Evolutionary conservation across 495 filamentous ascomycete species (phyloP), one percentile per base, ranked within the genome.

Genomic region (Pseudotulostoma volvatum): DNA sequence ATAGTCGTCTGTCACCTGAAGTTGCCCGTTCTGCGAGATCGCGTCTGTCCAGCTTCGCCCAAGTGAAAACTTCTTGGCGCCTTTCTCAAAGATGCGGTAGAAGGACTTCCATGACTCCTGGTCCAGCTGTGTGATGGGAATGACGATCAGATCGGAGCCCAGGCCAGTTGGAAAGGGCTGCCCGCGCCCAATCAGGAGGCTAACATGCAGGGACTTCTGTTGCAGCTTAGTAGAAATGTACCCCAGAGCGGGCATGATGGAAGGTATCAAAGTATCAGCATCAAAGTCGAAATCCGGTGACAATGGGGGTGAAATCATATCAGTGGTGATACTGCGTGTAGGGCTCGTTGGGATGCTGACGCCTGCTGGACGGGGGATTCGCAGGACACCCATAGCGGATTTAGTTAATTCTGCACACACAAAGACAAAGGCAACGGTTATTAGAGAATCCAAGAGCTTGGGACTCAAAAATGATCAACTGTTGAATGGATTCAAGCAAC

Each of bases 201-300:
- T 63, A 41, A 68, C 55, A 20, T 68, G 60, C 46, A 69, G 58
- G 38, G 56, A 56, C 42, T 53, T 56, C 47, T 66, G 57, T 39
- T 60, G 53, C 0, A 71, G 52, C 38, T 64, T 68, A 36, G 45
- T 46, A 33, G 67, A 68, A 36, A 71, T 63, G 40, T 66, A 68
- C 20, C 64, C 61, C 9, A 71, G 51, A 8, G 61, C 62, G 4
- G 67, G 67, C 17, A 68, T 35, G 39, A 62, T 56, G 5, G 61
- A 62, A 1, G 58, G 54, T 4, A 54, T 52, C 3, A 64, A 46
- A 4, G 53, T 58, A 33, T 63, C 63, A 5, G 63, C 49, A 41
- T 67, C 61, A 23, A 61, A 60, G 37, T 52, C 59, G 46, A 67
- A 62, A 36, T 55, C 51, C 0, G 63, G 54, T 11, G 61, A 59